Percentiles rank a stretch among this genome's conserved stretches.
phyloP scores from a whole-genome alignment of 305 asterid genomes.

The Fraxinus dipetala region DNA sequence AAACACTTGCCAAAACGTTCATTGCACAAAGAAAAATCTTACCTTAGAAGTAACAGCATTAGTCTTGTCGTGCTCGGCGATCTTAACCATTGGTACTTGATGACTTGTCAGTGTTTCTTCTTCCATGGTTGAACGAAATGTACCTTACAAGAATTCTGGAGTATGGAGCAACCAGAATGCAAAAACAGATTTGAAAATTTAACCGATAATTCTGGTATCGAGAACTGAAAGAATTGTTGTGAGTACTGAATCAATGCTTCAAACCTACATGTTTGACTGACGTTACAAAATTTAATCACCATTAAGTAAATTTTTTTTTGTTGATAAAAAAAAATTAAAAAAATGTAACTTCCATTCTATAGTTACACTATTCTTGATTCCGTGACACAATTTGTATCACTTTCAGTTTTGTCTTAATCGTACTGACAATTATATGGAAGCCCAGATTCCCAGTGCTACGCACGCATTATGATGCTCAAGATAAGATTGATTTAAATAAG shows the following conservation, averaged over 20 bases:
- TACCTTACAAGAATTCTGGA: slow-evolving; percentile 16
- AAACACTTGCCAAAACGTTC: not conserved
- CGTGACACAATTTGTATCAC: not conserved
- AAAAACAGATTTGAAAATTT: not conserved
- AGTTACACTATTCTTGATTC: not conserved
- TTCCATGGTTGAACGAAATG: slow-evolving; percentile 45
- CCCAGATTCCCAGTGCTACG: not conserved
- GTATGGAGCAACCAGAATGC: not conserved
- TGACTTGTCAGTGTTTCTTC: slow-evolving; percentile 38
- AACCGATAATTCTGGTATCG: not conserved
- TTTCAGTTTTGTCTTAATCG: not conserved
- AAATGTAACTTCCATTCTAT: no score
- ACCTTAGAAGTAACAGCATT: slow-evolving; percentile 49
- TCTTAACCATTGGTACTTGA: slow-evolving; percentile 41
- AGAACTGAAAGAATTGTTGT: not conserved
- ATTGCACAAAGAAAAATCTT: not conserved
- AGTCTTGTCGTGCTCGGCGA: slow-evolving; percentile 35
- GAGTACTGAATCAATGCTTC: not conserved
- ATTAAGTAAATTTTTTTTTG: not conserved
- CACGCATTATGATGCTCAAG: not conserved
- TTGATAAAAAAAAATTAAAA: no score
- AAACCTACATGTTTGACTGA: not conserved
- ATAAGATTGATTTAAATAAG: not conserved
- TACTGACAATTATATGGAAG: not conserved
- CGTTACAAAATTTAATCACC: not conserved